Conservation (phyloP, 768 basidiomycete genomes). For the Hydnum rufescens region DNA sequence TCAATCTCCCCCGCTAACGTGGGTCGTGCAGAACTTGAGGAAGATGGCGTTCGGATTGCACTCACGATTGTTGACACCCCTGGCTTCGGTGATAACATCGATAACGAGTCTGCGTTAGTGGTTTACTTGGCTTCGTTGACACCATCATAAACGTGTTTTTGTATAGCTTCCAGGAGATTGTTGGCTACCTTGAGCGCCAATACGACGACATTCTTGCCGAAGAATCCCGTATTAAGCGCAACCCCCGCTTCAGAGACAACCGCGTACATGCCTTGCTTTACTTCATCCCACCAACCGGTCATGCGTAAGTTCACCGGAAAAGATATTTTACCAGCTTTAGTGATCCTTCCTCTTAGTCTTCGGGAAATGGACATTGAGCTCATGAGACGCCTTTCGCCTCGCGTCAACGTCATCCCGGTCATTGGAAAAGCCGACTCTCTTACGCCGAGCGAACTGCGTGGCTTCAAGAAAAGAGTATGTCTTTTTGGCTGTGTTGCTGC, state of each 20-base stretch:
- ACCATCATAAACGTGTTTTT: neutral
- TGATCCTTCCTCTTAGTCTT: conserved; percentile 20
- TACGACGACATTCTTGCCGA: conserved; percentile 98
- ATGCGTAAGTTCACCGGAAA: conserved; percentile 44
- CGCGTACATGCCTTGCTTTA: conserved; percentile 90
- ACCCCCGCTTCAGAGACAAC: conserved; percentile 97
- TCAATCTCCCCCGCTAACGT: neutral
- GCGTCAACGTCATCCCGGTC: conserved; percentile 98
- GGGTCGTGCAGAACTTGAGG: conserved; percentile 60
- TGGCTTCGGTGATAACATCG: conserved; percentile 96
- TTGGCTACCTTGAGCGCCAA: conserved; percentile 91
- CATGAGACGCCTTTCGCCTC: conserved; percentile 92
- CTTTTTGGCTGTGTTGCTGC: neutral
- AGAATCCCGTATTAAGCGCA: conserved; percentile 98
- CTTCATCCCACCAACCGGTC: conserved; percentile 97
- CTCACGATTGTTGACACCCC: conserved; percentile 97
- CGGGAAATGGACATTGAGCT: conserved; percentile 98
- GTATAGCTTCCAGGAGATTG: conserved; percentile 84
- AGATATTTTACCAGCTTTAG: neutral
- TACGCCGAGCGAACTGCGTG: conserved; percentile 79
- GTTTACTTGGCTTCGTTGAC: conserved; percentile 1
- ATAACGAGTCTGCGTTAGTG: conserved; percentile 85
- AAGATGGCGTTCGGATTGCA: conserved; percentile 95
- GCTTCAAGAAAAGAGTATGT: conserved; percentile 70
- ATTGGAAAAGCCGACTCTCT: conserved; percentile 88